Conservation (phyloP, 371 early-diverging fungal genomes). For the Apophysomyces ossiformis region DNA sequence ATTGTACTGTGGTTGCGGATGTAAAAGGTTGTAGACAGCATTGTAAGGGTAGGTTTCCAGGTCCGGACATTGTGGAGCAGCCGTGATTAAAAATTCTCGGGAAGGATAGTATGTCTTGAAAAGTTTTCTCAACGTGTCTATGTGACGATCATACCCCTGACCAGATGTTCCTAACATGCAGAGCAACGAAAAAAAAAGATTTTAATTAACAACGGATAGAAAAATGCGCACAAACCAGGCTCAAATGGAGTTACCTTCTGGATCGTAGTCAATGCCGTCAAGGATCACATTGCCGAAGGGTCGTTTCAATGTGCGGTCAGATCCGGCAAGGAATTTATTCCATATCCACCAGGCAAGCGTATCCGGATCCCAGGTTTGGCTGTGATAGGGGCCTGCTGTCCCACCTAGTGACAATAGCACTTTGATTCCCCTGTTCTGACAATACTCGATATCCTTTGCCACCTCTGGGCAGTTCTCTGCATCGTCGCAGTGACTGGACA, state of each 20-base stretch:
- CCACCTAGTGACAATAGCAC: conserved; percentile 61
- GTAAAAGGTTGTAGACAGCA: conserved; percentile 50
- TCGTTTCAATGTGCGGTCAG: conserved; percentile 28
- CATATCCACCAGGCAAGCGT: conserved; percentile 54
- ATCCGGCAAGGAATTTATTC: conserved; percentile 56
- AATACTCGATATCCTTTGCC: conserved; percentile 60
- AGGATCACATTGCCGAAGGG: conserved; percentile 40
- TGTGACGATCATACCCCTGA: conserved; percentile 34
- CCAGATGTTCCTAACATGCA: conserved; percentile 24
- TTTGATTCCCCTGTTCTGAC: conserved; percentile 64
- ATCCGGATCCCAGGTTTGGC: conserved; percentile 36
- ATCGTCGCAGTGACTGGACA: conserved; percentile 61
- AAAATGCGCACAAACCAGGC: not conserved
- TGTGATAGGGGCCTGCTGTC: conserved; percentile 41
- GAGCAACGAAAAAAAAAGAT: not conserved
- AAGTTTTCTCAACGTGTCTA: conserved; percentile 32
- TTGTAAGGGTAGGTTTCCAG: conserved; percentile 52
- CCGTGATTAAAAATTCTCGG: conserved; percentile 44
- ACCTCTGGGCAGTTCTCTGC: conserved; percentile 49
- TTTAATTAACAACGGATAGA: conserved; percentile 1
- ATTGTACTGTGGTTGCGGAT: conserved; percentile 34
- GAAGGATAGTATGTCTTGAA: conserved; percentile 47
- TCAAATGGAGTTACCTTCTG: conserved; percentile 41
- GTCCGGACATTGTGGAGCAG: conserved; percentile 65
- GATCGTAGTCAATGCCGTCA: conserved; percentile 56